phyloP scores from a whole-genome alignment of 2,329 filamentous ascomycete species.

The Fusarium kyushuense region DNA sequence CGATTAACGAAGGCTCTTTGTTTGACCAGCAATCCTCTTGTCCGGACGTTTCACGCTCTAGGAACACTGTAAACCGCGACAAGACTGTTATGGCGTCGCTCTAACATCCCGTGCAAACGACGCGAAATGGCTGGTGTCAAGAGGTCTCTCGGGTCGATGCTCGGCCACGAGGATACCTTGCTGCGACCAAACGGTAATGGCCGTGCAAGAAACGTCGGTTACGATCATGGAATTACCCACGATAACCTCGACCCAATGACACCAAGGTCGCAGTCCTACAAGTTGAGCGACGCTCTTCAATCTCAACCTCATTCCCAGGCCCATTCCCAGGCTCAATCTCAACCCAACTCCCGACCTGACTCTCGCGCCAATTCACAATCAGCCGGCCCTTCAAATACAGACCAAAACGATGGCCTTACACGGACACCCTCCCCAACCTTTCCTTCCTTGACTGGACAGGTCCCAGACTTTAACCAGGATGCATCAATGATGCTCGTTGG shows the following conservation, averaged over 20 bases:
- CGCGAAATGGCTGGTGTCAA: conserved; percentile 56
- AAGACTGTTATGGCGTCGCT: conserved; percentile 32
- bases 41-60: background rate
- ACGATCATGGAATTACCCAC: conserved; percentile 29
- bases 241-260: conserved; percentile 33
- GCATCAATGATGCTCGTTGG: conserved; percentile 80
- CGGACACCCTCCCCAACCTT: conserved; percentile 45
- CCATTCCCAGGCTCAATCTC: conserved; percentile 22
- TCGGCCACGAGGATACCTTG: conserved; percentile 47
- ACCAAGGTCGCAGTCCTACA: conserved; percentile 29
- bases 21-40: conserved; percentile 9
- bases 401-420: conserved; percentile 43
- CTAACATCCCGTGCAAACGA: conserved; percentile 24
- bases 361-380: conserved; percentile 29
- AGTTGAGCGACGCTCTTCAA: conserved; percentile 18
- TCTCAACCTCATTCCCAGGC: conserved; percentile 26
- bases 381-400: conserved; percentile 25
- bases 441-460: conserved; percentile 47
- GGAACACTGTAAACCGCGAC: background rate
- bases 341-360: conserved; percentile 14
- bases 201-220: conserved; percentile 23
- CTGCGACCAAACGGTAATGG: conserved; percentile 33
- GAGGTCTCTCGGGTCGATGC: conserved; percentile 54
- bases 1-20: conserved; percentile 8
- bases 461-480: conserved; percentile 64